These are phyloP conservation scores for Fusarium bulbicola DNA, from an alignment of 2,329 filamentous ascomycete genomes.

Conservation along the genomic window DNA sequence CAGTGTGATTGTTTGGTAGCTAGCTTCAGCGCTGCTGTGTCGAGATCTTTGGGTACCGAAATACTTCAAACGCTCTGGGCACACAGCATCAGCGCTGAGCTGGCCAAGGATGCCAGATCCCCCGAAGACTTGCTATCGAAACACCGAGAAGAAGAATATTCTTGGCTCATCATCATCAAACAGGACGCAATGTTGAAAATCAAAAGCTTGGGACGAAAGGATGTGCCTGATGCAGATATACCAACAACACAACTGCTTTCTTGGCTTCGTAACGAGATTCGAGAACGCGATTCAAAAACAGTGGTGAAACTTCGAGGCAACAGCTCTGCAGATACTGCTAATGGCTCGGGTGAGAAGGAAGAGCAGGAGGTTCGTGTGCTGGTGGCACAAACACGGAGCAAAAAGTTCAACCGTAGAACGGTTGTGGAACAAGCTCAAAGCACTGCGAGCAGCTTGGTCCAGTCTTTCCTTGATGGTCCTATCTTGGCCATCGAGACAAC, in stretches of 20 bases:
- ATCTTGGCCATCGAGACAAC: slow-evolving; percentile 89
- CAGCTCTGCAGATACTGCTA: slow-evolving; percentile 43
- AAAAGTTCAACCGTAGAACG: slow-evolving; percentile 88
- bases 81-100: slow-evolving; percentile 86
- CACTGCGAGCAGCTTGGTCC: slow-evolving; percentile 69
- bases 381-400: slow-evolving; percentile 81
- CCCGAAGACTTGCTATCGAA: slow-evolving; percentile 81
- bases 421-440: slow-evolving; percentile 82
- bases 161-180: slow-evolving; percentile 91
- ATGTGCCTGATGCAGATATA: slow-evolving; percentile 79
- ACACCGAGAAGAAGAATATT: slow-evolving; percentile 80
- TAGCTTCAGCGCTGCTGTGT: slow-evolving; percentile 80
- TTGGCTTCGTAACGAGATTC: slow-evolving; percentile 84
- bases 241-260: slow-evolving; percentile 75
- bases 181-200: slow-evolving; percentile 80
- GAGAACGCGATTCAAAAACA: slow-evolving; percentile 76
- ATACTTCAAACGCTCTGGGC: slow-evolving; percentile 83
- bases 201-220: slow-evolving; percentile 79
- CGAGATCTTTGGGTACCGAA: slow-evolving; percentile 80
- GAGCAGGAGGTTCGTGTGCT: slow-evolving; percentile 86
- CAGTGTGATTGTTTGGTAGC: slow-evolving; percentile 90
- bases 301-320: slow-evolving; percentile 54
- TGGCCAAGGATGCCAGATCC: slow-evolving; percentile 81
- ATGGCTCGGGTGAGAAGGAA: slow-evolving; percentile 43
- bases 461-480: slow-evolving; percentile 78